Conservation (phyloP, 352 stramenopile species). For the Globisporangium emineosum region DNA sequence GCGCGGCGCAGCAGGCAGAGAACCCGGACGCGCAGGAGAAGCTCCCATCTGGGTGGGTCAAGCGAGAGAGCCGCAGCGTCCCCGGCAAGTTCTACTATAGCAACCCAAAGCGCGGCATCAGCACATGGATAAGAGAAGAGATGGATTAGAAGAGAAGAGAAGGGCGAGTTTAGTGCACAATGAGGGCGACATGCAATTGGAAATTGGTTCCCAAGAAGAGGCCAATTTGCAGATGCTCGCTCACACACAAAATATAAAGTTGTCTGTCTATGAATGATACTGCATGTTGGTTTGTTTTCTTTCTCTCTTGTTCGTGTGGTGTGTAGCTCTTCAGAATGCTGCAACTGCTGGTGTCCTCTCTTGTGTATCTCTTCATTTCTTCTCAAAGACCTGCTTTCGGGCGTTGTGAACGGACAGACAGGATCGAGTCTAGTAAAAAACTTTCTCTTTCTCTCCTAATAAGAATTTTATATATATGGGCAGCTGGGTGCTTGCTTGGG, state of each 20-base stretch:
- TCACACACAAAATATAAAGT: conserved; percentile 14
- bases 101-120: conserved; percentile 87
- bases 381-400: conserved; percentile 2
- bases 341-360: neutral
- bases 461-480: conserved; percentile 12
- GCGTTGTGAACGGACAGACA: neutral
- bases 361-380: neutral
- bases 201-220: neutral
- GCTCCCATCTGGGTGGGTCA: conserved; percentile 80
- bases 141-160: conserved; percentile 51
- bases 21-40: conserved; percentile 70
- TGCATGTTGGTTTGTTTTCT: neutral
- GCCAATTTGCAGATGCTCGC: neutral
- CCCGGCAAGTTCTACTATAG: conserved; percentile 89
- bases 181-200: too few species aligned
- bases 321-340: neutral
- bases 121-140: conserved; percentile 87
- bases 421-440: neutral
- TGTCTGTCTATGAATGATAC: conserved; percentile 15
- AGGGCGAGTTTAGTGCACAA: neutral
- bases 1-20: conserved; percentile 68
- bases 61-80: conserved; percentile 82
- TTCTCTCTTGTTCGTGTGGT: neutral
- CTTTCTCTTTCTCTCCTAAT: conserved; percentile 7
- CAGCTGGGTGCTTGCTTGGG: neutral